These are phyloP conservation scores for Lophium mytilinum DNA, from an alignment of 495 filamentous ascomycete species.

Conservation along the genomic window DNA sequence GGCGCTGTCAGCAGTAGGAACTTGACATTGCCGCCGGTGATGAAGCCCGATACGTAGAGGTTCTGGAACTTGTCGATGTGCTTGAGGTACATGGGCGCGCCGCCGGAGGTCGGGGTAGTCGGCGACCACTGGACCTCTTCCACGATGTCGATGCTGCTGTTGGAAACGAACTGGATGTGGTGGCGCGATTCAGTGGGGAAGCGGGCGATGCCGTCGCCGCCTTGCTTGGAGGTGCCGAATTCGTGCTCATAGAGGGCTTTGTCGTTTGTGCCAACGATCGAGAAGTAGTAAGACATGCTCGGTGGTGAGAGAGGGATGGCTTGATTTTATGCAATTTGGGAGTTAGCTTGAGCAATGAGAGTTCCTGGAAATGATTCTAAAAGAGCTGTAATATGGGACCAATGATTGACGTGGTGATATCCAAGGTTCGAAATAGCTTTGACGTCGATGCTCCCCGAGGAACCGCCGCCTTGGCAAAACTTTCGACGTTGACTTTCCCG, in stretches of 20 bases:
- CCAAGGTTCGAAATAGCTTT: no score
- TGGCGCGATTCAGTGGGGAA: slow-evolving; percentile 80
- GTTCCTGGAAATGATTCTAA: neutral
- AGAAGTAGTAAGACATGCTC: slow-evolving; percentile 94
- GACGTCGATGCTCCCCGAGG: no score
- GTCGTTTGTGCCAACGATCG: slow-evolving; percentile 87
- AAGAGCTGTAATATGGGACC: neutral
- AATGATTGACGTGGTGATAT: no score
- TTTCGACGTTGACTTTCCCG: slow-evolving; percentile 5
- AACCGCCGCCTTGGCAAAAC: neutral
- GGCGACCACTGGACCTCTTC: slow-evolving; percentile 87
- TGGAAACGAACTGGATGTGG: slow-evolving; percentile 96
- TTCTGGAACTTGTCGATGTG: slow-evolving; percentile 88
- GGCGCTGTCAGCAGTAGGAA: slow-evolving; percentile 81
- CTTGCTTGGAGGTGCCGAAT: slow-evolving; percentile 89
- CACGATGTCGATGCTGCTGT: slow-evolving; percentile 84
- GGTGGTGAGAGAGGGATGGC: neutral
- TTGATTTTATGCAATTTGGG: neutral
- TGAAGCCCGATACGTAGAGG: slow-evolving; percentile 82
- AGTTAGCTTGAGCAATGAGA: neutral
- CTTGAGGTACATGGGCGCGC: slow-evolving; percentile 72
- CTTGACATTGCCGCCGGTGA: slow-evolving; percentile 72
- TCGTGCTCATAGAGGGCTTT: slow-evolving; percentile 92
- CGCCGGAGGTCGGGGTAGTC: slow-evolving; percentile 7
- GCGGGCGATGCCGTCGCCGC: slow-evolving; percentile 82